A percentile compares a stretch with the other conserved stretches of the same genome.
Evolutionary conservation across 2,329 filamentous ascomycete species (phyloP).

Genomic region (Sporothrix brunneoviolacea): DNA sequence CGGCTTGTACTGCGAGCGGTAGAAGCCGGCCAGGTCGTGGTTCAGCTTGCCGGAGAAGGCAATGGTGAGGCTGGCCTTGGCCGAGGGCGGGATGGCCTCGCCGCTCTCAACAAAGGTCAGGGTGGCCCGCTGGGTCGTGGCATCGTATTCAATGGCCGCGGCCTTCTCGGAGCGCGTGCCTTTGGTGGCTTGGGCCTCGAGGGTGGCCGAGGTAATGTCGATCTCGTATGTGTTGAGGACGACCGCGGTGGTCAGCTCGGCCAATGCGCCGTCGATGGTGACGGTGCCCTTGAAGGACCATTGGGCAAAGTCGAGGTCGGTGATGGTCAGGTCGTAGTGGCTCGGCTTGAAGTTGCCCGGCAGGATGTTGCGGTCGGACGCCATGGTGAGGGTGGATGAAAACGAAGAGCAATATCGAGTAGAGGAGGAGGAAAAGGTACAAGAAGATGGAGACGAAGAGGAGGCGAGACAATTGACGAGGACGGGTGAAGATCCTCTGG

Average conservation of each 20-base stretch:
- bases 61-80: conserved; percentile 55
- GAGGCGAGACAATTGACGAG: no score
- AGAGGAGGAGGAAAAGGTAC: background rate
- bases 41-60: conserved; percentile 72
- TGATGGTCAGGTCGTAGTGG: conserved; percentile 80
- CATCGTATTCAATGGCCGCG: conserved; percentile 70
- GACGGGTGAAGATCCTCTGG: no score
- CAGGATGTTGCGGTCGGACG: conserved; percentile 53
- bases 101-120: conserved; percentile 61
- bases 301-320: conserved; percentile 67
- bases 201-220: conserved; percentile 60
- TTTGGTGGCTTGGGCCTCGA: conserved; percentile 53
- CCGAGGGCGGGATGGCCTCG: conserved; percentile 49
- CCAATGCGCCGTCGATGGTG: conserved; percentile 65
- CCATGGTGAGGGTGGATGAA: conserved; percentile 32
- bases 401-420: background rate
- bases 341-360: conserved; percentile 65
- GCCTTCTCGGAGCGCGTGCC: conserved; percentile 52
- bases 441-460: background rate
- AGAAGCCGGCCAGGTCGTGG: conserved; percentile 97
- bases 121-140: conserved; percentile 74
- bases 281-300: conserved; percentile 81
- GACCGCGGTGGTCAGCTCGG: conserved; percentile 66
- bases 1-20: conserved; percentile 78
- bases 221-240: conserved; percentile 82